Evolutionary conservation across 2,329 filamentous ascomycete species (phyloP), one percentile per base, ranked within the genome.

Genomic region (Dactylella cylindrospora): DNA sequence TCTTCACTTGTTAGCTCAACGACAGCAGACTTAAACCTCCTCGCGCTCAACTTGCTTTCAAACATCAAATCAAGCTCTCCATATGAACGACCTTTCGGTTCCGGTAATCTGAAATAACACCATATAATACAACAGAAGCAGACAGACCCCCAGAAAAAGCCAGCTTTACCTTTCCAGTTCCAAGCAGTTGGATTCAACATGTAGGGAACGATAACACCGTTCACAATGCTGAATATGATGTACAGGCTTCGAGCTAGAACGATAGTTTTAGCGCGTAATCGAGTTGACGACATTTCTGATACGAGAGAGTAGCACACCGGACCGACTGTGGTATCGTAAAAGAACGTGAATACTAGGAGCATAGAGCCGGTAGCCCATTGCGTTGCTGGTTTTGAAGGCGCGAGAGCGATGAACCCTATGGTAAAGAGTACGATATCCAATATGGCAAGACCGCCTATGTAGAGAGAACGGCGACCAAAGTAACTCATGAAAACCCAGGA

Each of bases 31-130:
- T 68, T 69, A 46, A 76, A 78, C 55, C 75, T 74, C 60, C 76
- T 71, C 1, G 77, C 75, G 17, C 73, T 69, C 2, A 77, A 67
- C 6, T 70, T 67, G 19, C 72, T 69, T 65, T 79, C 76, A 66
- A 83, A 83, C 59, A 83, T 70, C 8, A 77, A 70, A 45, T 82
- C 80, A 1, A 83, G 73, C 70, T 83, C 80, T 29, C 76, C 78
- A 45, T 79, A 77, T 0, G 78, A 79, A 29, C 78, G 74, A 5
- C 75, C 78, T 53, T 75, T 76, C 9, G 79, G 78, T 72, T 83
- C 80, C 3, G 79, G 79, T 3, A 80, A 72, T 13, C 76, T 77
- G 67, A 78, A 78, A 59, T 73, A 79, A 0, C 78, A 76, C 74
- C 80, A 83, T 0, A 74, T 43, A 2, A 76, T 70, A 26, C 76